Conservation (phyloP, 1,284 basidiomycete species). For the Fomitopsis pinicola region DNA sequence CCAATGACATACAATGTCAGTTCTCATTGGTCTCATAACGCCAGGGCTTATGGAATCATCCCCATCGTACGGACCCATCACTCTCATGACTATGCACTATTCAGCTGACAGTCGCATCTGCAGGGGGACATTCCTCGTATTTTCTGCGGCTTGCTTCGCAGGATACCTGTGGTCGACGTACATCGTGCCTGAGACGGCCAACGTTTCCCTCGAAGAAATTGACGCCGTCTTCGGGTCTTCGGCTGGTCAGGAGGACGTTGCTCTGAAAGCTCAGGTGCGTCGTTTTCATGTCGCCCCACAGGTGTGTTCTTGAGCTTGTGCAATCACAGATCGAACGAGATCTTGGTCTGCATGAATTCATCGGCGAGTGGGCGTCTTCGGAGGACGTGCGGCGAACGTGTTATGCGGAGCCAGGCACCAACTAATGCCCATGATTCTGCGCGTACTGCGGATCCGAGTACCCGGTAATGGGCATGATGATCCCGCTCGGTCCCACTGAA, state of each 20-base stretch:
- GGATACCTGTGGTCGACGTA: conserved; percentile 68
- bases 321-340: conserved; percentile 32
- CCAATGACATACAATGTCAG: conserved; percentile 31
- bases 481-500: too few relatives aligned
- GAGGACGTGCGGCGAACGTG: not conserved
- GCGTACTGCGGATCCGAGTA: too few relatives aligned
- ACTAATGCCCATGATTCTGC: too few relatives aligned
- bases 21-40: conserved; percentile 77
- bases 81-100: conserved; percentile 2
- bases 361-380: conserved; percentile 16
- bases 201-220: conserved; percentile 72
- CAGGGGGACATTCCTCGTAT: conserved; percentile 66
- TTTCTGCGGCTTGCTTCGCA: conserved; percentile 58
- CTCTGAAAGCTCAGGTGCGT: conserved; percentile 44
- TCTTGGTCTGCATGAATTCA: conserved; percentile 32
- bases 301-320: conserved; percentile 2
- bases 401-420: not conserved
- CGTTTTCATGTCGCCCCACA: conserved; percentile 10
- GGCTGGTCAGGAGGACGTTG: conserved; percentile 50
- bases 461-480: too few relatives aligned
- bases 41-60: conserved; percentile 67
- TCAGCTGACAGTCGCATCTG: conserved; percentile 2
- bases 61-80: conserved; percentile 40
- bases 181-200: conserved; percentile 72
- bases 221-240: conserved; percentile 61